Percentiles rank a stretch among this genome's conserved stretches.
phyloP scores from a whole-genome alignment of 257 asterid genomes.

The Eustoma russellianum region DNA sequence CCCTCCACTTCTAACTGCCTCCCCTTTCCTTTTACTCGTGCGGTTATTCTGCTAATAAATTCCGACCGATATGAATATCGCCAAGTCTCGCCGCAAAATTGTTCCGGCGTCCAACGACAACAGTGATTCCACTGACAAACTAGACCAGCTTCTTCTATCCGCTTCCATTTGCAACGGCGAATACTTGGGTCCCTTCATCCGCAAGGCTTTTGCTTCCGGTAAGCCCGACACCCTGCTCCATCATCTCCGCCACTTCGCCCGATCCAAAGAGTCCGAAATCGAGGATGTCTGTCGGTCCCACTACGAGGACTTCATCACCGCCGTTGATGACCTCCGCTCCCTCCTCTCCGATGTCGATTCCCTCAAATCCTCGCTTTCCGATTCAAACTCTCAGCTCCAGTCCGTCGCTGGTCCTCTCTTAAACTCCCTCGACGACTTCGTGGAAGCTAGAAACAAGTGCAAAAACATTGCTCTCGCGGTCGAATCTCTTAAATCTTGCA shows the following conservation, averaged over 20 bases:
- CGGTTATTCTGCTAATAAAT: constrained; percentile 39
- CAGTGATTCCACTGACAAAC: constrained; percentile 78
- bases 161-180: constrained; percentile 91
- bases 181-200: constrained; percentile 77
- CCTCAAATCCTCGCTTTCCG: constrained; percentile 64
- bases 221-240: constrained; percentile 76
- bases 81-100: constrained; percentile 72
- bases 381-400: constrained; percentile 68
- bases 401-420: constrained; percentile 77
- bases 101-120: constrained; percentile 54
- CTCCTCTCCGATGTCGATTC: constrained; percentile 92
- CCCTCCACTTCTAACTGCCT: constrained; percentile 38
- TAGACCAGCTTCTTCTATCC: constrained; percentile 81
- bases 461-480: constrained; percentile 61
- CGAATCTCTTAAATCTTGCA: constrained; percentile 52
- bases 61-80: constrained; percentile 32
- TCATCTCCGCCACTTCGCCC: constrained; percentile 69
- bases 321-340: constrained; percentile 95
- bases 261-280: constrained; percentile 88
- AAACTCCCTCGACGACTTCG: constrained; percentile 61
- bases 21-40: constrained; percentile 13
- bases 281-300: constrained; percentile 92
- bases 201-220: constrained; percentile 76
- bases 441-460: constrained; percentile 65
- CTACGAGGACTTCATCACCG: constrained; percentile 91